Evolutionary conservation across 2,329 filamentous ascomycete genomes (phyloP).

Genomic region (Rutstroemia sp.): DNA sequence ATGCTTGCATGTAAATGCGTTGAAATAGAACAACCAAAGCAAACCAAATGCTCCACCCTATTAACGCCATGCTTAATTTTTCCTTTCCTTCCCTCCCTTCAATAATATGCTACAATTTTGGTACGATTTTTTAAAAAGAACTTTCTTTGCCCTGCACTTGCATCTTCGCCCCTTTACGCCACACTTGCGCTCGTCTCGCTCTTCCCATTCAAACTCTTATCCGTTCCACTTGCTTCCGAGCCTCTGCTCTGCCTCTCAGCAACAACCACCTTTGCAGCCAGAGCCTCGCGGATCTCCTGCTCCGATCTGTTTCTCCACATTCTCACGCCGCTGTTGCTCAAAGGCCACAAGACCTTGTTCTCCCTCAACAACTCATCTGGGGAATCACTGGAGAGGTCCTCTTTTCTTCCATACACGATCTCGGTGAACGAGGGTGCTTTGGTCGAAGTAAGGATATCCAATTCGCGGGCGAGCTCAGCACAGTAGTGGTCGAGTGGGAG

Average conservation of each 20-base stretch:
- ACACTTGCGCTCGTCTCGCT: background rate
- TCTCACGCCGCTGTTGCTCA: conserved; percentile 34
- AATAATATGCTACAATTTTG: no score
- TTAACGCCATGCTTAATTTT: no score
- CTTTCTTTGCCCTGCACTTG: no score
- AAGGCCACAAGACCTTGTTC: conserved; percentile 31
- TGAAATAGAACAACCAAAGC: no score
- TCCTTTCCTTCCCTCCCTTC: no score
- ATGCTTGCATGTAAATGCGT: no score
- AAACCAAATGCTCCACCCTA: no score
- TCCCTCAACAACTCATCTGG: conserved; percentile 3
- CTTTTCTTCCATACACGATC: conserved; percentile 11
- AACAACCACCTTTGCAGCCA: conserved; percentile 25
- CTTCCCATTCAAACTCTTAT: background rate
- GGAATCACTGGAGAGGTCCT: background rate
- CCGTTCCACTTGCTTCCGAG: background rate
- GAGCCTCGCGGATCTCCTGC: conserved; percentile 34
- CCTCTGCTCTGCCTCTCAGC: conserved; percentile 4
- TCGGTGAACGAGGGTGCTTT: conserved; percentile 18
- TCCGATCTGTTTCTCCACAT: conserved; percentile 38
- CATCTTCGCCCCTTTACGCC: no score
- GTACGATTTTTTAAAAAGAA: no score
- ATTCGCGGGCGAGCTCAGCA: conserved; percentile 63
- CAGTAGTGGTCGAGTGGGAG: conserved; percentile 71
- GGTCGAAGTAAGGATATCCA: conserved; percentile 54